Conservation (phyloP, 2,329 filamentous ascomycete species). For the Fusarium buharicum region DNA sequence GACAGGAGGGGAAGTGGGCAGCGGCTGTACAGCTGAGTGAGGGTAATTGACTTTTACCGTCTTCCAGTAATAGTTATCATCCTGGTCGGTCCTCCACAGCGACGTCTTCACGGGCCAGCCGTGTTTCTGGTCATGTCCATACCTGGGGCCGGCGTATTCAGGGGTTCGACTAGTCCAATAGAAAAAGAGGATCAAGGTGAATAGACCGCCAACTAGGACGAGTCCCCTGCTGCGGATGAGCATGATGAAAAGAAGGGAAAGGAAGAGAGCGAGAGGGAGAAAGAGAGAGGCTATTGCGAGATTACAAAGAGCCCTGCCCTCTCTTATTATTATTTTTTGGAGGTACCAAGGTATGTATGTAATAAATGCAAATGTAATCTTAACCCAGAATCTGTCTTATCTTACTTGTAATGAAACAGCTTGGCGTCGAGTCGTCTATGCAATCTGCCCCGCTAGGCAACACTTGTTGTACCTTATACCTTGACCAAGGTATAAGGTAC, state of each 20-base stretch:
- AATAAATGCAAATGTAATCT: constrained; percentile 21
- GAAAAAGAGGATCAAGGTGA: constrained; percentile 38
- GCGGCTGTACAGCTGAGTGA: constrained; percentile 41
- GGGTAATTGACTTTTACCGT: constrained; percentile 46
- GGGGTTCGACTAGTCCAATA: constrained; percentile 32
- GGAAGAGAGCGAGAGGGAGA: background rate
- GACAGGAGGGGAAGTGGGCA: constrained; percentile 47
- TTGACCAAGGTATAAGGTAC: constrained; percentile 22
- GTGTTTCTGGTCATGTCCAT: constrained; percentile 37
- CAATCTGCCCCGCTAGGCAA: constrained; percentile 14
- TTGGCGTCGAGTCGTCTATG: constrained; percentile 12
- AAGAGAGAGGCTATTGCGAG: background rate
- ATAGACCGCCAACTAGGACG: constrained; percentile 33
- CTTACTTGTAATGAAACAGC: constrained; percentile 27
- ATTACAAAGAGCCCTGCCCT: constrained; percentile 1
- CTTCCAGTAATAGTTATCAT: constrained; percentile 47
- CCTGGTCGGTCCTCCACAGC: constrained; percentile 39
- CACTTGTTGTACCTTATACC: constrained; percentile 7
- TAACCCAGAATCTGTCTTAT: constrained; percentile 11
- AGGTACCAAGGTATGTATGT: constrained; percentile 6
- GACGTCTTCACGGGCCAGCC: constrained; percentile 38
- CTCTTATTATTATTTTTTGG: constrained; percentile 1
- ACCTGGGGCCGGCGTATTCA: constrained; percentile 27
- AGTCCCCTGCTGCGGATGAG: constrained; percentile 38
- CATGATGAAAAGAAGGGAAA: constrained; percentile 23